Conservation (phyloP, 2,329 filamentous ascomycete species). For the Seiridium cupressi region DNA sequence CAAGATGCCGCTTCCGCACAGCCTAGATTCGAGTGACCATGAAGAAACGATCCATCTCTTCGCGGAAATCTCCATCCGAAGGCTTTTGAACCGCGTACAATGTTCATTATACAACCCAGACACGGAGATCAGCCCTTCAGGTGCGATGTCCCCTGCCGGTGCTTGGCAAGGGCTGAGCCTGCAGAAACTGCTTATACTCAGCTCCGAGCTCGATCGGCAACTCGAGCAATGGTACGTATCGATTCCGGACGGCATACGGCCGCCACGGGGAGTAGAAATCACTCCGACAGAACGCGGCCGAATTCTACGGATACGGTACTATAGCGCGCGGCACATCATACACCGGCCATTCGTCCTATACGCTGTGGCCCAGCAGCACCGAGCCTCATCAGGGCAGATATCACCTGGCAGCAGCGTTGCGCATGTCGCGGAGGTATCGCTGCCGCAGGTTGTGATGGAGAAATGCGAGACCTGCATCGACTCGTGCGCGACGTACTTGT, state of each 20-base stretch:
- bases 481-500: conserved; percentile 32
- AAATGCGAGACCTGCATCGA: conserved; percentile 32
- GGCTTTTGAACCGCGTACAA: conserved; percentile 40
- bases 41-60: conserved; percentile 36
- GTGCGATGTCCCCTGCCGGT: conserved; percentile 18
- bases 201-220: conserved; percentile 35
- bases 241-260: conserved; percentile 39
- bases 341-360: conserved; percentile 56
- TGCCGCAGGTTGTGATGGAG: conserved; percentile 29
- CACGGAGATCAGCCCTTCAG: conserved; percentile 17
- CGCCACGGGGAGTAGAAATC: conserved; percentile 53
- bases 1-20: conserved; percentile 32
- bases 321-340: conserved; percentile 68
- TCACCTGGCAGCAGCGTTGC: not conserved
- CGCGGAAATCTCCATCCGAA: conserved; percentile 39
- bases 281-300: conserved; percentile 62
- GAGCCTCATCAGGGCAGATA: conserved; percentile 1
- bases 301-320: conserved; percentile 71
- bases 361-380: conserved; percentile 20
- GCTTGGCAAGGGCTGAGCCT: conserved; percentile 25
- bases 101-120: conserved; percentile 36
- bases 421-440: conserved; percentile 8
- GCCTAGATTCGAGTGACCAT: conserved; percentile 27
- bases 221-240: conserved; percentile 36
- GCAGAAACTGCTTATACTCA: conserved; percentile 28